A percentile compares a stretch with the other conserved stretches of the same genome.
These are phyloP conservation scores for Penicillium mononematosum DNA, from an alignment of 495 filamentous ascomycete species.

Conservation along the genomic window DNA sequence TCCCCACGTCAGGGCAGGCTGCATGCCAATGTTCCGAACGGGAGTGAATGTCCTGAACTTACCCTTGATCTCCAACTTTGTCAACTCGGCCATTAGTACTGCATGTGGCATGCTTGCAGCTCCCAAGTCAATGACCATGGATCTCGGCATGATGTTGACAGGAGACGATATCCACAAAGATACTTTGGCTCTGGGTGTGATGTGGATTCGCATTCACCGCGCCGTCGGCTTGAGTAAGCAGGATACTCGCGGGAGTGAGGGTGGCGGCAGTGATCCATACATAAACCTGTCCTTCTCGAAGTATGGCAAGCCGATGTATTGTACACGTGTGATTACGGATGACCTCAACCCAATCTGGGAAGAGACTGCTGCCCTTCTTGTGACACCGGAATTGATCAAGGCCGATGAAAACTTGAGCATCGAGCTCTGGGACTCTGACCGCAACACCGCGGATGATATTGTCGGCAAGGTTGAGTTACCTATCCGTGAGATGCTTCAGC, in stretches of 20 bases:
- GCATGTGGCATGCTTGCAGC: slow-evolving; percentile 89
- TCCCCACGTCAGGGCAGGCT: slow-evolving; percentile 86
- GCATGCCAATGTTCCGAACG: slow-evolving; percentile 82
- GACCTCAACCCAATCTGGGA: slow-evolving; percentile 93
- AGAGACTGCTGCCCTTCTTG: slow-evolving; percentile 81
- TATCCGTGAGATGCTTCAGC: slow-evolving; percentile 91
- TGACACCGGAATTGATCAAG: slow-evolving; percentile 86
- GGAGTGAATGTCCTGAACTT: slow-evolving; percentile 91
- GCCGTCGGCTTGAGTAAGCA: slow-evolving; percentile 88
- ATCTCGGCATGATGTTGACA: slow-evolving; percentile 83
- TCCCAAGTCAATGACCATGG: slow-evolving; percentile 92
- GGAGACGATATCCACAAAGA: slow-evolving; percentile 92
- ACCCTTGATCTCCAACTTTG: slow-evolving; percentile 91
- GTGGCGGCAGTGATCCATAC: slow-evolving; percentile 92
- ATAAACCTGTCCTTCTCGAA: slow-evolving; percentile 75
- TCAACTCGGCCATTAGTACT: slow-evolving; percentile 90
- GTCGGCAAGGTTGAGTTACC: slow-evolving; percentile 92
- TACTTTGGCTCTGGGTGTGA: slow-evolving; percentile 74
- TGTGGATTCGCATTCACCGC: slow-evolving; percentile 89
- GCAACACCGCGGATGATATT: slow-evolving; percentile 85
- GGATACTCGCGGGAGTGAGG: slow-evolving; percentile 75
- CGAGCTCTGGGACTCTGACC: slow-evolving; percentile 93
- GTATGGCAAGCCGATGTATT: slow-evolving; percentile 97
- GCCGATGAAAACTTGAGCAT: slow-evolving; percentile 88
- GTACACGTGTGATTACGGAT: slow-evolving; percentile 90